Conservation (phyloP, 805 yeast genomes). For the Kluyveromyces aestuarii region DNA sequence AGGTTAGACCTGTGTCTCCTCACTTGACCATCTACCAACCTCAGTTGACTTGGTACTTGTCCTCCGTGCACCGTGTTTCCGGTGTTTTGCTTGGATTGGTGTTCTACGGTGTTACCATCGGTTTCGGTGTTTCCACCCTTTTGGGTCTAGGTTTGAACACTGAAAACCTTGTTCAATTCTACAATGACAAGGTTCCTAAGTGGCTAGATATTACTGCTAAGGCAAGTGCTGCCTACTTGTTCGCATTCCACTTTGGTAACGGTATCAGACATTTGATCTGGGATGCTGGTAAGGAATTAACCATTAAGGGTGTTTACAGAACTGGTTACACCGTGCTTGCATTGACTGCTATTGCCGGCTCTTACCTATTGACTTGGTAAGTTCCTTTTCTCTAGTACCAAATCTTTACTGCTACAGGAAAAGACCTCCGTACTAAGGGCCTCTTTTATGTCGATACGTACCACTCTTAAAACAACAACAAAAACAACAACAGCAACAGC, state of each 20-base stretch:
- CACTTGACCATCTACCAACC: constrained; percentile 86
- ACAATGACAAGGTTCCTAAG: constrained; percentile 54
- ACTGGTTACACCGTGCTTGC: constrained; percentile 85
- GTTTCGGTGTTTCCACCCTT: constrained; percentile 62
- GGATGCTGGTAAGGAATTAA: constrained; percentile 80
- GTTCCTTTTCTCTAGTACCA: not conserved
- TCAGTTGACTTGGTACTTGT: constrained; percentile 76
- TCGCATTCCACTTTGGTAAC: constrained; percentile 77
- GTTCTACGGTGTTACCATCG: constrained; percentile 67
- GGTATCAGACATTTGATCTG: constrained; percentile 91
- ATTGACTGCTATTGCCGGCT: constrained; percentile 44
- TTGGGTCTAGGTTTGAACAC: constrained; percentile 41
- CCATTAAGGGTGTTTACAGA: constrained; percentile 80
- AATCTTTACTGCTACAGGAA: not conserved
- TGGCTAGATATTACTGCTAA: constrained; percentile 55
- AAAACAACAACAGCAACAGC: too few species aligned
- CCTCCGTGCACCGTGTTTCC: constrained; percentile 77
- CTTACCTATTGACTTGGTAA: constrained; percentile 37
- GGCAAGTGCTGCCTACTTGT: constrained; percentile 67
- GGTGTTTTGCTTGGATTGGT: constrained; percentile 77
- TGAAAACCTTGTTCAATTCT: constrained; percentile 27
- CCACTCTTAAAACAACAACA: not conserved
- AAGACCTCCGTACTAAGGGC: not conserved
- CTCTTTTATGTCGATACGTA: not conserved
- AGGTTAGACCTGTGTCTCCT: constrained; percentile 83